Evolutionary conservation across 2,329 filamentous ascomycete species (phyloP).

Genomic region (Sarocladiaceae sp.): DNA sequence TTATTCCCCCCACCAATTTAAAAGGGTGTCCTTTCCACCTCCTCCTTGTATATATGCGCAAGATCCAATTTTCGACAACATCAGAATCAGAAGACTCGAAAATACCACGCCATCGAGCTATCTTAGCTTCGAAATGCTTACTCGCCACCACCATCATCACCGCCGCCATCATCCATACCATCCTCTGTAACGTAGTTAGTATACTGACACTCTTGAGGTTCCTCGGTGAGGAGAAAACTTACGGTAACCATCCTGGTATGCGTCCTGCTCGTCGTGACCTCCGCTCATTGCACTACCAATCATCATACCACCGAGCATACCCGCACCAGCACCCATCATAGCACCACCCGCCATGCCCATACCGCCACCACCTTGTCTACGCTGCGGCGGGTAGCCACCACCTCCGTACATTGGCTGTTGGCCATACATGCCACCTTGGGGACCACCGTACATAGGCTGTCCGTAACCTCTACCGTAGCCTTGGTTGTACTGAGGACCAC

Average conservation of each 20-base stretch:
- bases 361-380: slow-evolving; percentile 32
- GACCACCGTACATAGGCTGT: slow-evolving; percentile 19
- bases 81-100: slow-evolving; percentile 27
- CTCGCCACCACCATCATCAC: slow-evolving; percentile 15
- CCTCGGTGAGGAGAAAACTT: slow-evolving; percentile 14
- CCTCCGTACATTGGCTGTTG: slow-evolving; percentile 24
- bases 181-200: slow-evolving; percentile 22
- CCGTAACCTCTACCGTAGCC: slow-evolving; percentile 17
- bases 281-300: slow-evolving; percentile 61
- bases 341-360: slow-evolving; percentile 66
- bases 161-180: slow-evolving; percentile 25
- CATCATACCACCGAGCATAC: slow-evolving; percentile 73
- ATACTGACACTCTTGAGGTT: neutral
- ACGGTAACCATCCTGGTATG: slow-evolving; percentile 44
- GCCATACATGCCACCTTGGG: slow-evolving; percentile 16
- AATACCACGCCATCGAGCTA: neutral
- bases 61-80: no score
- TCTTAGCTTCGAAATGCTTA: neutral
- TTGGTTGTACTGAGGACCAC: slow-evolving; percentile 13
- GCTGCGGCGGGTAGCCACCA: slow-evolving; percentile 33
- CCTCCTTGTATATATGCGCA: no score
- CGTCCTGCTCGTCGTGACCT: slow-evolving; percentile 54
- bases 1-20: no score
- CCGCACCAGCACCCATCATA: slow-evolving; percentile 75
- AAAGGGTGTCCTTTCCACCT: no score